These are phyloP conservation scores for Fusarium euwallaceae DNA, from an alignment of 2,329 filamentous ascomycete species.

Conservation along the genomic window DNA sequence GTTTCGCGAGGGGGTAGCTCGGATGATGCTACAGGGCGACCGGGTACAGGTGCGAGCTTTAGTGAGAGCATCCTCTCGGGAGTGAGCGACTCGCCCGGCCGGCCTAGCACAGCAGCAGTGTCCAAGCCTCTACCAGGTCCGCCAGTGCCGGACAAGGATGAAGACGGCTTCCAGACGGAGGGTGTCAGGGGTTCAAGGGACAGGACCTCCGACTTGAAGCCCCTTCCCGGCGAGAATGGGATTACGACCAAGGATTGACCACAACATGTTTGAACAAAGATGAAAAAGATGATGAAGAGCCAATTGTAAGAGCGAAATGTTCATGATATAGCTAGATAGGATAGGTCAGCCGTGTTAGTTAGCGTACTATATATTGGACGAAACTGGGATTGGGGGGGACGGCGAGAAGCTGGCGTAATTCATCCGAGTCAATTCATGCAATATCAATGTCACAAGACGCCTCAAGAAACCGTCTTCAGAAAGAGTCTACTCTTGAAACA, in stretches of 20 bases:
- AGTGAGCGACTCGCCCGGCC: slow-evolving; percentile 48
- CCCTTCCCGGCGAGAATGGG: slow-evolving; percentile 10
- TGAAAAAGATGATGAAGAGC: not conserved
- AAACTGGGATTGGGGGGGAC: not conserved
- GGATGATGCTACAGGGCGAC: slow-evolving; percentile 48
- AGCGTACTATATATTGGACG: slow-evolving; percentile 2
- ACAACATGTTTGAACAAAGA: not conserved
- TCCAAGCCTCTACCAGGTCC: slow-evolving; percentile 21
- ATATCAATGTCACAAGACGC: not conserved
- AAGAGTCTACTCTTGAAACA: slow-evolving; percentile 6
- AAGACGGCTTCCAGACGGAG: slow-evolving; percentile 47
- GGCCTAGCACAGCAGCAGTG: slow-evolving; percentile 34
- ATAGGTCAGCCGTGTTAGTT: slow-evolving; percentile 15
- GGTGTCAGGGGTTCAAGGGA: slow-evolving; percentile 42
- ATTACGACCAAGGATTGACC: slow-evolving; percentile 27
- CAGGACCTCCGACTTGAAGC: slow-evolving; percentile 24
- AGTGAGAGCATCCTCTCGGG: slow-evolving; percentile 61
- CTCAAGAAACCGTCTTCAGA: not conserved
- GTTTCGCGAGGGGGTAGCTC: slow-evolving; percentile 47
- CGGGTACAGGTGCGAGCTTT: slow-evolving; percentile 58
- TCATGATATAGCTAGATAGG: slow-evolving; percentile 24
- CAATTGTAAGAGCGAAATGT: not conserved
- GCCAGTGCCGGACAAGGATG: slow-evolving; percentile 27
- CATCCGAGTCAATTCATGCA: not conserved
- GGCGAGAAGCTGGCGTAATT: slow-evolving; percentile 11